These are phyloP conservation scores for Vanilla planifolia DNA, from an alignment of 106 monocot genomes.

Conservation along the genomic window DNA sequence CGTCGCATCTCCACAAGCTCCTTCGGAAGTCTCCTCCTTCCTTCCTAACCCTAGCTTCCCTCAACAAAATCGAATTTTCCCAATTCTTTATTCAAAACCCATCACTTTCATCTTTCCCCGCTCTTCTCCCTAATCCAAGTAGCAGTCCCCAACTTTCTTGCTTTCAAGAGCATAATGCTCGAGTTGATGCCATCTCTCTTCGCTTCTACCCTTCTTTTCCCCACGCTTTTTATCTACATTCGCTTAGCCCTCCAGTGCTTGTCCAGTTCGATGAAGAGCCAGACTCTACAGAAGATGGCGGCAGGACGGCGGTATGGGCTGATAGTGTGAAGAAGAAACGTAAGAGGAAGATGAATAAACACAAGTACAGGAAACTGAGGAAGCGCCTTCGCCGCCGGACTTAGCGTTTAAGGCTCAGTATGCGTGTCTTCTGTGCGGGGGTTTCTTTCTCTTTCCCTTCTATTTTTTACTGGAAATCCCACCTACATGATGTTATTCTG, in stretches of 20 bases:
- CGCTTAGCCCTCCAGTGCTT: slow-evolving; percentile 1
- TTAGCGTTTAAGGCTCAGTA: not conserved
- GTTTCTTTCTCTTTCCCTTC: not conserved
- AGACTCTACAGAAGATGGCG: not conserved
- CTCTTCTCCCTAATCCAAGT: not conserved
- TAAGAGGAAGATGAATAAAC: slow-evolving; percentile 75
- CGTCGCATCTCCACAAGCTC: slow-evolving; percentile 19
- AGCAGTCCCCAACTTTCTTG: not conserved
- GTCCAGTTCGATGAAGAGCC: not conserved
- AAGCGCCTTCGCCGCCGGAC: slow-evolving; percentile 42
- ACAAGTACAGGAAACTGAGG: slow-evolving; percentile 54
- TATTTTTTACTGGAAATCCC: not conserved
- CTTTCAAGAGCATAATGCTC: not conserved
- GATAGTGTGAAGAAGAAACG: slow-evolving; percentile 75
- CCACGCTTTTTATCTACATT: slow-evolving; percentile 7
- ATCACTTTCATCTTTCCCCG: not conserved
- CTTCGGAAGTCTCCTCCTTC: slow-evolving; percentile 9
- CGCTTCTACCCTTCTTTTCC: slow-evolving; percentile 22
- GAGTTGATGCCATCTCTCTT: not conserved
- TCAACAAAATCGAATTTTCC: not conserved
- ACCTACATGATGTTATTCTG: too few species aligned
- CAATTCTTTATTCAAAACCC: slow-evolving; percentile 3
- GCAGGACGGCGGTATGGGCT: slow-evolving; percentile 27
- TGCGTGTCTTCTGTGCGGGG: not conserved
- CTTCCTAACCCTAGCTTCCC: slow-evolving; percentile 8